Conservation (phyloP, 129 eudicot species). For the Flaveria linearis region DNA sequence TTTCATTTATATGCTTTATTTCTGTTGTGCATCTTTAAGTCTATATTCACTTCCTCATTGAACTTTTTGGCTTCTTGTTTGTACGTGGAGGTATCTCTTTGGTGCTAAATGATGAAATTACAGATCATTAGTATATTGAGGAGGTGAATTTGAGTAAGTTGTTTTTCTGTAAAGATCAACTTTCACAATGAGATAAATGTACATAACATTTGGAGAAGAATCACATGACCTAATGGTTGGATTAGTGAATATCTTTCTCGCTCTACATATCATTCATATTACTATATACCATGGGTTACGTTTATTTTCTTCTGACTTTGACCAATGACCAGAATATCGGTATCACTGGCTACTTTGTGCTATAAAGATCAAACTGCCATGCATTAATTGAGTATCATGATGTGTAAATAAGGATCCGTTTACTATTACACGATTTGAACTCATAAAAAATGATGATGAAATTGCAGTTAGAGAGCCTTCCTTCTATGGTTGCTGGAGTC, state of each 20-base stretch:
- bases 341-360: slow-evolving; percentile 8
- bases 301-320: slow-evolving; percentile 7
- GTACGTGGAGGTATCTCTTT: background rate
- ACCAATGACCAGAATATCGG: background rate
- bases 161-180: background rate
- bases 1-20: background rate
- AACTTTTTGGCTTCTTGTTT: background rate
- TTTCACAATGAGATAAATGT: background rate
- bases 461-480: slow-evolving; percentile 79
- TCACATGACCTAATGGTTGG: slow-evolving; percentile 10
- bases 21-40: background rate
- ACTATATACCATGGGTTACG: background rate
- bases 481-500: slow-evolving; percentile 77
- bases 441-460: slow-evolving; percentile 15
- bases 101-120: slow-evolving; percentile 6
- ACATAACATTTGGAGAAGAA: background rate
- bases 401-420: background rate
- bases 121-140: background rate
- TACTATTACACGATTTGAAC: background rate
- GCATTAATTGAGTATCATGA: background rate
- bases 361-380: slow-evolving; percentile 12
- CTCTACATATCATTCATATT: background rate
- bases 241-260: slow-evolving; percentile 13
- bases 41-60: background rate
- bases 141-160: background rate